Percentiles rank a stretch among this genome's conserved stretches.
Conservation (phyloP, 2,329 filamentous ascomycete genomes). For the Pseudocercospora fuligena region DNA sequence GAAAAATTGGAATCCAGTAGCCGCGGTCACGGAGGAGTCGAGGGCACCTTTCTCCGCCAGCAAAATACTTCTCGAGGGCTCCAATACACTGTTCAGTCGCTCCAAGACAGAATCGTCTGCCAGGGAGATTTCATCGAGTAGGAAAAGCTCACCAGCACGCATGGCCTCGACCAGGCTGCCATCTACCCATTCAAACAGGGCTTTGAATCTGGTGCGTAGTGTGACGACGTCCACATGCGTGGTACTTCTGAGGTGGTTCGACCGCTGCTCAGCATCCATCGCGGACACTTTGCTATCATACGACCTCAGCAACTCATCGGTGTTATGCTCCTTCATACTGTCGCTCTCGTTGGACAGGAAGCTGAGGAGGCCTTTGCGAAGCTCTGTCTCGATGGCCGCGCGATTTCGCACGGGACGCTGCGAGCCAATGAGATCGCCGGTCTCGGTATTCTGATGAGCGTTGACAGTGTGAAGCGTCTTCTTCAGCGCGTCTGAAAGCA, state of each 20-base stretch:
- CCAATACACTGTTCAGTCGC: conserved; percentile 92
- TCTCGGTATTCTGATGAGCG: conserved; percentile 97
- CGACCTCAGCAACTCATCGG: conserved; percentile 62
- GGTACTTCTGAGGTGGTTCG: conserved; percentile 20
- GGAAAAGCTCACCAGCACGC: conserved; percentile 85
- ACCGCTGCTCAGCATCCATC: conserved; percentile 35
- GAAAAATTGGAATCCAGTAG: conserved; percentile 87
- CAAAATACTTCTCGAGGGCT: conserved; percentile 82
- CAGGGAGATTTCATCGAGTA: conserved; percentile 96
- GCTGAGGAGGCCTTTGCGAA: conserved; percentile 61
- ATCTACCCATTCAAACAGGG: conserved; percentile 95
- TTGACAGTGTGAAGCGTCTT: conserved; percentile 88
- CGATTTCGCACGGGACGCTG: conserved; percentile 90
- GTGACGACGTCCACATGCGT: conserved; percentile 44
- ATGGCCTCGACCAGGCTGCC: conserved; percentile 93
- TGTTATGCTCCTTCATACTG: conserved; percentile 33
- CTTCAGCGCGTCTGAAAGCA: conserved; percentile 78
- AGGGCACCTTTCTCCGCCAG: conserved; percentile 91
- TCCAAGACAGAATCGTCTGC: conserved; percentile 97
- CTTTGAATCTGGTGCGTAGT: conserved; percentile 70
- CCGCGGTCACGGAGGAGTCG: conserved; percentile 77
- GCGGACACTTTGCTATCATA: conserved; percentile 59
- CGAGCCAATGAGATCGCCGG: conserved; percentile 93
- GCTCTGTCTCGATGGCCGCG: conserved; percentile 68
- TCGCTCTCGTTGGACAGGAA: conserved; percentile 26